Conservation (phyloP, 805 yeast species). For the Nakazawaea ambrosiae region DNA sequence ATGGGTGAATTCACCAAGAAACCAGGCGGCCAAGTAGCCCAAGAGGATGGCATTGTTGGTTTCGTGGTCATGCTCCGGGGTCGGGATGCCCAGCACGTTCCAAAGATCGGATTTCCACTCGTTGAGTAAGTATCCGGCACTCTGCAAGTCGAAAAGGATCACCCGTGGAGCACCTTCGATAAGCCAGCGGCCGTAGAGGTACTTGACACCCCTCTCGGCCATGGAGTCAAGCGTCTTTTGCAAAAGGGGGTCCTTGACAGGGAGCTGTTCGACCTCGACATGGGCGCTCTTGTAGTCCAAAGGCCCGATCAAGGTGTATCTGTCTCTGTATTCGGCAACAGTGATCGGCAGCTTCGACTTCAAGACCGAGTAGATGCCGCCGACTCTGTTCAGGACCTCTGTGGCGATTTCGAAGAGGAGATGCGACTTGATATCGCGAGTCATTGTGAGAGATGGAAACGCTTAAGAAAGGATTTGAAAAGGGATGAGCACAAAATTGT, state of each 20-base stretch:
- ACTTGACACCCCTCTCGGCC: slow-evolving; percentile 74
- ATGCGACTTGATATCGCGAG: slow-evolving; percentile 83
- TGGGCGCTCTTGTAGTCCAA: slow-evolving; percentile 66
- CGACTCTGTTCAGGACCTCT: slow-evolving; percentile 95
- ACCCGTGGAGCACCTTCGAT: slow-evolving; percentile 98
- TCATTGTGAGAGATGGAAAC: slow-evolving; percentile 34
- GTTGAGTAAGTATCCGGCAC: slow-evolving; percentile 61
- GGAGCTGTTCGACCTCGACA: slow-evolving; percentile 74
- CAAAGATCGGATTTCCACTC: slow-evolving; percentile 96
- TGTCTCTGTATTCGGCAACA: slow-evolving; percentile 82
- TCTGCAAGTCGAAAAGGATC: slow-evolving; percentile 74
- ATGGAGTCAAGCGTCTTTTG: slow-evolving; percentile 66
- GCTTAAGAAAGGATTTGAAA: neutral
- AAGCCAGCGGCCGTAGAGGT: slow-evolving; percentile 91
- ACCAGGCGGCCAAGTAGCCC: slow-evolving; percentile 96
- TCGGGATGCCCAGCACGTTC: slow-evolving; percentile 87
- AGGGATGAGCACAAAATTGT: neutral
- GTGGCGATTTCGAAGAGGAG: slow-evolving; percentile 91
- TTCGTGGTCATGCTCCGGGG: slow-evolving; percentile 84
- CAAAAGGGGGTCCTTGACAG: slow-evolving; percentile 38
- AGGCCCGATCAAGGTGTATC: slow-evolving; percentile 86
- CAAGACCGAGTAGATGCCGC: slow-evolving; percentile 94
- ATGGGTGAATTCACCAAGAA: slow-evolving; percentile 85
- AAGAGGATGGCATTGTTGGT: slow-evolving; percentile 87
- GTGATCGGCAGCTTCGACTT: slow-evolving; percentile 97